phyloP scores from a whole-genome alignment of 1,284 basidiomycete genomes.

The Tausonia pullulans region DNA sequence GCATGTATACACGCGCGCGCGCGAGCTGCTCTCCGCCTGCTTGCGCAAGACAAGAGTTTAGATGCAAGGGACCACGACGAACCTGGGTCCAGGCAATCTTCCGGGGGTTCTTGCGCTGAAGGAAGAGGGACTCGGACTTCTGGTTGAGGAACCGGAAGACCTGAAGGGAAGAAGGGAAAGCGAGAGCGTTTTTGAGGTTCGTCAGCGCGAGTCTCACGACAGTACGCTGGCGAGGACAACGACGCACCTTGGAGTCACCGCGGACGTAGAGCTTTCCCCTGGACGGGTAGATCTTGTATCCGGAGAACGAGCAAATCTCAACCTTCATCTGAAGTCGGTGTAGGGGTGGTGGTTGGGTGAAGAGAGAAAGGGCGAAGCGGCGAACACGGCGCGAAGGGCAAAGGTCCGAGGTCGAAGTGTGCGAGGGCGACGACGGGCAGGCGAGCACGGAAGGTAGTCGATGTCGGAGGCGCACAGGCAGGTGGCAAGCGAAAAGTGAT shows the following conservation, averaged over 20 bases:
- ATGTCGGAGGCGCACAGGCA: no score
- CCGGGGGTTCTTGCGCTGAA: constrained; percentile 99
- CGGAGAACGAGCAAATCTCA: constrained; percentile 93
- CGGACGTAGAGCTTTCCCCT: constrained; percentile 94
- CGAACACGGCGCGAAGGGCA: no score
- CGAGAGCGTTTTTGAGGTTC: no score
- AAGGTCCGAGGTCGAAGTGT: no score
- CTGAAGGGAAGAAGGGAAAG: constrained; percentile 35
- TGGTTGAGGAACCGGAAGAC: constrained; percentile 83
- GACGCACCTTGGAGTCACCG: constrained; percentile 82
- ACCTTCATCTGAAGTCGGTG: constrained; percentile 56
- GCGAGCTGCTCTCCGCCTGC: no score
- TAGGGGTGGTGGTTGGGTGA: background rate
- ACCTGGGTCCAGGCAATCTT: constrained; percentile 98
- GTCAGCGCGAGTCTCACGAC: constrained; percentile 9
- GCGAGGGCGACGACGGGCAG: no score
- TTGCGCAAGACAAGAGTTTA: no score
- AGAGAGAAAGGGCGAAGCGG: background rate
- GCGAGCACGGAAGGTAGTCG: no score
- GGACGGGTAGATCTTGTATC: constrained; percentile 90
- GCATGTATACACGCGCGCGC: no score
- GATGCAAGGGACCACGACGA: background rate
- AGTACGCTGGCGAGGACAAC: background rate
- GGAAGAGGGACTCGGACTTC: constrained; percentile 93
- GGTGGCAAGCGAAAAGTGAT: no score